phyloP scores from a whole-genome alignment of 2,329 filamentous ascomycete species.

The Aspergillus sp. region DNA sequence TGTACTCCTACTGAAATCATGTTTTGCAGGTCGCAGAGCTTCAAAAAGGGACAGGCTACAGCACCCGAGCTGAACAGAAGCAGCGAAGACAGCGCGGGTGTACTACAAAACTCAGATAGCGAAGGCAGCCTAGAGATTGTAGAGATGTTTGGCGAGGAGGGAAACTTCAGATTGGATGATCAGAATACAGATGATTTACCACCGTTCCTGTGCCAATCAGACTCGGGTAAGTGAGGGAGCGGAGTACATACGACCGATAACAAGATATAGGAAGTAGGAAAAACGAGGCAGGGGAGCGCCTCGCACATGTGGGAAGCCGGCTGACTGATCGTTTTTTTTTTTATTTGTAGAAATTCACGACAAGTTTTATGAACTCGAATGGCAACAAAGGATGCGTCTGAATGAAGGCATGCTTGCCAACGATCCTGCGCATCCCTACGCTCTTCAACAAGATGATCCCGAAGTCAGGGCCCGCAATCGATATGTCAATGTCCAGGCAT shows the following conservation, averaged over 20 bases:
- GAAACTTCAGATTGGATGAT: too few relatives aligned
- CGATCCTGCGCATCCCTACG: conserved; percentile 57
- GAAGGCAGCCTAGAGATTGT: too few relatives aligned
- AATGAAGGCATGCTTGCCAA: conserved; percentile 47
- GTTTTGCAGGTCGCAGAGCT: too few relatives aligned
- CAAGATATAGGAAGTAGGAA: too few relatives aligned
- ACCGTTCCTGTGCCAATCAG: conserved; percentile 42
- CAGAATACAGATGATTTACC: conserved; percentile 25
- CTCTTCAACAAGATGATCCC: conserved; percentile 59
- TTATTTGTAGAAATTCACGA: conserved; percentile 57
- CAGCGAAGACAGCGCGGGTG: too few relatives aligned
- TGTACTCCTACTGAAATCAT: too few relatives aligned
- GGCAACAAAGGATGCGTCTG: conserved; percentile 59
- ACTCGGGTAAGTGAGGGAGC: conserved; percentile 35
- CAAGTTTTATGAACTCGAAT: conserved; percentile 64
- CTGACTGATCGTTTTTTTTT: conserved; percentile 13
- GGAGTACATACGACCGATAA: too few relatives aligned
- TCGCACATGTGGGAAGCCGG: conserved; percentile 1
- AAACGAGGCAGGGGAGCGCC: conserved; percentile 16
- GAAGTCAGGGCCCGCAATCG: conserved; percentile 70
- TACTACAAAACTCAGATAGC: too few relatives aligned
- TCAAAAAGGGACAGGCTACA: too few relatives aligned
- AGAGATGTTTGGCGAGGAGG: too few relatives aligned
- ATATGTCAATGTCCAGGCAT: conserved; percentile 88
- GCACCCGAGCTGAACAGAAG: too few relatives aligned